Evolutionary conservation across 2,329 filamentous ascomycete genomes (phyloP).

Genomic region (Rhinocladiella similis): DNA sequence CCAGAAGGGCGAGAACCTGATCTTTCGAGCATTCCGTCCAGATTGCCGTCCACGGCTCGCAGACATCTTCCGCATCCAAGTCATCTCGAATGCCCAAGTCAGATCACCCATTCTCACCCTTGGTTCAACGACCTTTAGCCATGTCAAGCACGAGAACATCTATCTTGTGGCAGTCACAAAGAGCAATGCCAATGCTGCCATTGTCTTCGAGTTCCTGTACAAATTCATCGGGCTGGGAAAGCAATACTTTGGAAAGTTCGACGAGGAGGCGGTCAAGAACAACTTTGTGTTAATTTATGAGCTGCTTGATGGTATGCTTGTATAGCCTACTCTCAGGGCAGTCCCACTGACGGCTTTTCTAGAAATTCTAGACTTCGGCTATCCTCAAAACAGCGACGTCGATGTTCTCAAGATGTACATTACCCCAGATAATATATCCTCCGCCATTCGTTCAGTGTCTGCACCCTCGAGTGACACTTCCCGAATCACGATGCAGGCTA

Average conservation of each 20-base stretch:
- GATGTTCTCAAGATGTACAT: constrained; percentile 99
- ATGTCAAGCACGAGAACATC: constrained; percentile 99
- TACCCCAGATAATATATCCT: constrained; percentile 97
- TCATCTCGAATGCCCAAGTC: constrained; percentile 97
- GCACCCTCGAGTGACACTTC: constrained; percentile 74
- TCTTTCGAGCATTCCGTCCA: constrained; percentile 97
- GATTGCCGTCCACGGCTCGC: constrained; percentile 96
- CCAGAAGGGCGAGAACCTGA: constrained; percentile 99
- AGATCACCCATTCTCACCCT: constrained; percentile 96
- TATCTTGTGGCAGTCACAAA: constrained; percentile 97
- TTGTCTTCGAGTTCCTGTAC: constrained; percentile 98
- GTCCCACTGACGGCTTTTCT: constrained; percentile 6
- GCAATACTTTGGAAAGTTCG: constrained; percentile 98
- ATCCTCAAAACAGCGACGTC: constrained; percentile 97
- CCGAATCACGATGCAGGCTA: constrained; percentile 99
- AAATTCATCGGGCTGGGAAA: constrained; percentile 84
- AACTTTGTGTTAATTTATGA: constrained; percentile 99
- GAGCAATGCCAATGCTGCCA: constrained; percentile 96
- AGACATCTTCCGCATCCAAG: constrained; percentile 98
- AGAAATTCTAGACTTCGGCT: constrained; percentile 99
- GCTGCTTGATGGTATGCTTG: constrained; percentile 75
- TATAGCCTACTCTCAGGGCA: neutral
- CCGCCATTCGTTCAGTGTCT: constrained; percentile 51
- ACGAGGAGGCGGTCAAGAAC: constrained; percentile 99
- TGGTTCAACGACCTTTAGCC: constrained; percentile 96